Conservation (phyloP, 345 rosid species). For the Psidium friedrichsthalianum region DNA sequence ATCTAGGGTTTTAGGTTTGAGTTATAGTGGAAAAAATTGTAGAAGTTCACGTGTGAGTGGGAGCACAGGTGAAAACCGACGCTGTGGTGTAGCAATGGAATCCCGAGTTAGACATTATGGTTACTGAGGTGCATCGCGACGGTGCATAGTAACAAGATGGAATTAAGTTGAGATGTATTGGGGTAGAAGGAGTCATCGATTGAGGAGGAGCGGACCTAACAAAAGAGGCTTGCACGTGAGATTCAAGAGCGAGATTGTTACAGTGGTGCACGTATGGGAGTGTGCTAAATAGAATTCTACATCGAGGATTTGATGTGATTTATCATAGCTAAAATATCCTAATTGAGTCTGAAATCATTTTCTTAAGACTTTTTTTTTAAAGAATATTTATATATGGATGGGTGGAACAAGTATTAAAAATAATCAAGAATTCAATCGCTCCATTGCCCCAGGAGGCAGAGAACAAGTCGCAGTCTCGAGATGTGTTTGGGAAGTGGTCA, state of each 20-base stretch:
- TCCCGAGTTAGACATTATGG: neutral
- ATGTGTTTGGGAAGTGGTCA: neutral
- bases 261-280: neutral
- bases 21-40: neutral
- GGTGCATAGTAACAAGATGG: neutral
- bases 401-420: neutral
- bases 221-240: neutral
- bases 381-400: neutral
- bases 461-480: neutral
- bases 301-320: neutral
- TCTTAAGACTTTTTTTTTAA: neutral
- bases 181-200: neutral
- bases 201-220: neutral
- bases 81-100: neutral
- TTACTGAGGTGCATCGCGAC: neutral
- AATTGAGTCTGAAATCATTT: neutral
- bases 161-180: neutral
- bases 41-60: neutral
- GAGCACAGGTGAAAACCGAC: neutral
- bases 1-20: neutral
- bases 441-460: neutral
- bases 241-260: neutral
- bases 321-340: neutral
- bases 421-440: neutral
- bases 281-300: neutral